Evolutionary conservation across 345 rosid species (phyloP).

Genomic region (Acer yangbiense): DNA sequence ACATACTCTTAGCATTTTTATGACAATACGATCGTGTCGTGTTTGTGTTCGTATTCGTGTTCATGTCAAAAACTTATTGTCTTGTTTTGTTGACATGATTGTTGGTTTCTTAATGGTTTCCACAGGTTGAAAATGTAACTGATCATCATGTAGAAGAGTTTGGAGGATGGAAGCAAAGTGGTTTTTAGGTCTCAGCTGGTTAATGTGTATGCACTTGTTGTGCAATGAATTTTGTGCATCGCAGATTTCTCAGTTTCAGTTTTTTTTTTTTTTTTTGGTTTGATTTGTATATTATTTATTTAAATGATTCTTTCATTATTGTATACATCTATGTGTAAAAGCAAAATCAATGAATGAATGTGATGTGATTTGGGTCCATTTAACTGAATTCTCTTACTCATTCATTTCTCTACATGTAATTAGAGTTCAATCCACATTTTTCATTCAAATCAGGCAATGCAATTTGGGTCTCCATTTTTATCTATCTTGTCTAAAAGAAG

Average conservation of each 20-base stretch:
- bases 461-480: too few species aligned
- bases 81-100: background rate
- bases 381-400: too few species aligned
- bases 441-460: background rate
- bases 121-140: slow-evolving; percentile 37
- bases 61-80: background rate
- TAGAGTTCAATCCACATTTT: too few species aligned
- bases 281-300: background rate
- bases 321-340: too few species aligned
- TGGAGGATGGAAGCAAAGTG: slow-evolving; percentile 88
- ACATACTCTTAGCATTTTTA: background rate
- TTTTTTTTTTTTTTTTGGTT: background rate
- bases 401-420: too few species aligned
- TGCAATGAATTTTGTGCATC: too few species aligned
- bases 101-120: slow-evolving; percentile 7
- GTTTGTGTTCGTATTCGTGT: background rate
- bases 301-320: background rate
- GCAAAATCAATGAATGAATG: too few species aligned
- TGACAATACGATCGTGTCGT: background rate
- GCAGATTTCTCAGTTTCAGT: background rate
- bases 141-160: slow-evolving; percentile 28
- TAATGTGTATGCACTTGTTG: too few species aligned
- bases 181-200: slow-evolving; percentile 6
- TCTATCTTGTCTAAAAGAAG: too few species aligned
- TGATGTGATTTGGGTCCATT: too few species aligned